Evolutionary conservation across 2,329 filamentous ascomycete genomes (phyloP).

Genomic region (Penicillium brasilianum): DNA sequence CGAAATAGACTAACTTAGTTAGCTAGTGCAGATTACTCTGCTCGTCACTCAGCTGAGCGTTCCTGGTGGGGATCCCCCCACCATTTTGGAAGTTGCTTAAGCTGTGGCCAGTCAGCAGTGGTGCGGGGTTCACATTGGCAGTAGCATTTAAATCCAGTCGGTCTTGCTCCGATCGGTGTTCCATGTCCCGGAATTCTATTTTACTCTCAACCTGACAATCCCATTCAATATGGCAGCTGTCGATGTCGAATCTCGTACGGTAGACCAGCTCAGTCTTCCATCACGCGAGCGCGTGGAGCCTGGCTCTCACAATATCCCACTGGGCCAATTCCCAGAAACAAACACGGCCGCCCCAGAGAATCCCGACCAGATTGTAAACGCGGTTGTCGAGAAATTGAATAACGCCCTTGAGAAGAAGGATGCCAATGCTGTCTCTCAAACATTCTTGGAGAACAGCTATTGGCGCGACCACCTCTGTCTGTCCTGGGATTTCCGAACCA

Average conservation of each 20-base stretch:
- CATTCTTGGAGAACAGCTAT: constrained; percentile 59
- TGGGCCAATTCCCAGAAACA: constrained; percentile 51
- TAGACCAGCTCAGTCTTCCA: constrained; percentile 18
- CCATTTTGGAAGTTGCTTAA: neutral
- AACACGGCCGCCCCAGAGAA: constrained; percentile 41
- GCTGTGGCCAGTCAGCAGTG: neutral
- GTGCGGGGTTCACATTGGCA: neutral
- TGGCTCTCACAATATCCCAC: constrained; percentile 60
- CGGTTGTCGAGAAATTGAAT: constrained; percentile 49
- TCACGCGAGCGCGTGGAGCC: constrained; percentile 54
- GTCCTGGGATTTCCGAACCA: constrained; percentile 61
- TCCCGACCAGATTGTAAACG: constrained; percentile 43
- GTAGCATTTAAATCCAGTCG: neutral
- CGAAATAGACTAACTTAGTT: no score
- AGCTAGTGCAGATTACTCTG: neutral
- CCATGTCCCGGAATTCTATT: no score
- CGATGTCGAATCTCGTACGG: constrained; percentile 3
- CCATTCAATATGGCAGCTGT: constrained; percentile 16
- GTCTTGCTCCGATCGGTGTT: neutral
- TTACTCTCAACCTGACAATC: neutral
- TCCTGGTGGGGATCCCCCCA: neutral
- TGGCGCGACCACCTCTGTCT: constrained; percentile 65
- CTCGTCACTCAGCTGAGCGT: neutral
- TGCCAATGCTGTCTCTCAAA: constrained; percentile 39
- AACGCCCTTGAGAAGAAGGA: constrained; percentile 42